Conservation (phyloP, 208 protist species). For the Lotmaria passim region DNA sequence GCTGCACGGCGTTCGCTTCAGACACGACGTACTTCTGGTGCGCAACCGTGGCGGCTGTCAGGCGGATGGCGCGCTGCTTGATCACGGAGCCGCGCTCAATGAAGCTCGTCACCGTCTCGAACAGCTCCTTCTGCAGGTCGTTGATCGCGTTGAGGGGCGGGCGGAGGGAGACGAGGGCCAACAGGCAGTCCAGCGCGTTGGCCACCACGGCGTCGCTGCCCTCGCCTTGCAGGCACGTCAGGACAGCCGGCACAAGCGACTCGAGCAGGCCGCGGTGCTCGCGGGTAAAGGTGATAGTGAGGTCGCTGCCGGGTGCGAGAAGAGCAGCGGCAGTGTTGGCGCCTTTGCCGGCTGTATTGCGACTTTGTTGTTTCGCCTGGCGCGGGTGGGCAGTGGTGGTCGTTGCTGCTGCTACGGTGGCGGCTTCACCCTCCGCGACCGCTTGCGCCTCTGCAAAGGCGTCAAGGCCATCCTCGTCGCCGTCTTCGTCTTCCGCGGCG, state of each 20-base stretch:
- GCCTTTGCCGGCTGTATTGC: background rate
- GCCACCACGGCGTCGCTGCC: conserved; percentile 89
- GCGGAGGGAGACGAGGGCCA: conserved; percentile 83
- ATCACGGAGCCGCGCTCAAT: conserved; percentile 85
- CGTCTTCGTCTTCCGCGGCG: conserved; percentile 25
- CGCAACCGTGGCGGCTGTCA: conserved; percentile 74
- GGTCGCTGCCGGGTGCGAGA: conserved; percentile 31
- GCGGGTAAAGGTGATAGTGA: conserved; percentile 77
- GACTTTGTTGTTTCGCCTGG: too few relatives aligned
- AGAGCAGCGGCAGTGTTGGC: background rate
- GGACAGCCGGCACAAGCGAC: conserved; percentile 71
- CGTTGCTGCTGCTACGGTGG: background rate
- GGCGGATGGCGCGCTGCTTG: conserved; percentile 89
- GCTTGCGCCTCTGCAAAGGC: conserved; percentile 64
- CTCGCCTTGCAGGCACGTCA: conserved; percentile 87
- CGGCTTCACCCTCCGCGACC: conserved; percentile 28
- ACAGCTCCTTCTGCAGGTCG: conserved; percentile 60
- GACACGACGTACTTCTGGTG: conserved; percentile 76
- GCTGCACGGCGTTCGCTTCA: conserved; percentile 61
- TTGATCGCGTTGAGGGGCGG: conserved; percentile 70
- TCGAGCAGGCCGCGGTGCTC: conserved; percentile 79
- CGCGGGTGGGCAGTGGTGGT: too few relatives aligned
- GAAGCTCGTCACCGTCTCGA: conserved; percentile 78
- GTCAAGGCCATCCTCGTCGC: conserved; percentile 70
- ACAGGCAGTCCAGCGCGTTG: conserved; percentile 83